phyloP scores from a whole-genome alignment of 2,329 filamentous ascomycete species.

The Neurospora crassa region DNA sequence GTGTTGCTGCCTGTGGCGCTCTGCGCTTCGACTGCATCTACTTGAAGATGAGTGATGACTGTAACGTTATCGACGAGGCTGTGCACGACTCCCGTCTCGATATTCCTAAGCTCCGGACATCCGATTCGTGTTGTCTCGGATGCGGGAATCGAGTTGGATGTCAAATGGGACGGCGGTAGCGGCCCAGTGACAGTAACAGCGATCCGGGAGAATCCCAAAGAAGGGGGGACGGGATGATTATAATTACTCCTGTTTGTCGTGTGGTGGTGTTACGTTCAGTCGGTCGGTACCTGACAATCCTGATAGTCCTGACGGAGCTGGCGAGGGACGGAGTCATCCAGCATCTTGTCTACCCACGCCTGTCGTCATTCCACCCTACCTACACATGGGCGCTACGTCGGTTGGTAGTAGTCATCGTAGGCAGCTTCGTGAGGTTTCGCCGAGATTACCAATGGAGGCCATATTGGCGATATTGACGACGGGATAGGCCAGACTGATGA shows the following conservation, averaged over 20 bases:
- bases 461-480: neutral
- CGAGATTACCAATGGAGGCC: neutral
- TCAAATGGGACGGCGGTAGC: neutral
- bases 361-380: neutral
- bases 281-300: neutral
- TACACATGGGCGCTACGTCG: neutral
- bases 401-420: neutral
- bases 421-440: neutral
- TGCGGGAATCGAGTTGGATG: neutral
- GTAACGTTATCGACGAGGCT: neutral
- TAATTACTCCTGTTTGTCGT: neutral
- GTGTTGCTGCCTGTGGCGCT: neutral
- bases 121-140: neutral
- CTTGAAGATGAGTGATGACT: neutral
- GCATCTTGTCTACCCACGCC: neutral
- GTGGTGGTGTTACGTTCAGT: neutral
- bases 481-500: neutral
- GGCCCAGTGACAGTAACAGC: neutral
- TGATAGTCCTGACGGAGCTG: neutral
- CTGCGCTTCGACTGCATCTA: neutral
- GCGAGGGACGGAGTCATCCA: neutral
- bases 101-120: neutral
- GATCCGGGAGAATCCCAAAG: neutral
- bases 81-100: neutral
- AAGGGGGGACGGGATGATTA: neutral